Percentiles rank a stretch among this genome's conserved stretches.
Conservation (phyloP, 352 stramenopile species). For the Globisporangium middletonii region DNA sequence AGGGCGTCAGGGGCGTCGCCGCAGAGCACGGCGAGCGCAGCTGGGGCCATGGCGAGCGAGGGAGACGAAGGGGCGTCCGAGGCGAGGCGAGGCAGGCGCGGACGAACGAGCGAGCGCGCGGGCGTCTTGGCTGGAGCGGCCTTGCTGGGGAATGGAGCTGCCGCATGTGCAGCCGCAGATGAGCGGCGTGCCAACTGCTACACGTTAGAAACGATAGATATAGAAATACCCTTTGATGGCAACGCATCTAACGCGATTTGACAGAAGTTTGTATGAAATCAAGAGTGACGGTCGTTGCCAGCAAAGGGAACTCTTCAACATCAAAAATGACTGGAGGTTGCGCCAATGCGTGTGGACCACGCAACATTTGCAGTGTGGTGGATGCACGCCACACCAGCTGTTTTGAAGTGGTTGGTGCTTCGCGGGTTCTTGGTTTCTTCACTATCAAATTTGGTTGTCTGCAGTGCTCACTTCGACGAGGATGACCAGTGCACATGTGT, state of each 20-base stretch:
- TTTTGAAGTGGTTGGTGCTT: no score
- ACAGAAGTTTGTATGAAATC: not conserved
- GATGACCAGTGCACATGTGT: no score
- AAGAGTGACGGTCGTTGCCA: slow-evolving; percentile 8
- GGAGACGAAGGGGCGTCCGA: not conserved
- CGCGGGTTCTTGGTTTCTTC: no score
- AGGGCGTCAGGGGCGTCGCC: slow-evolving; percentile 37
- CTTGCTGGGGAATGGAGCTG: slow-evolving; percentile 1
- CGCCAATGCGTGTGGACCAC: not conserved
- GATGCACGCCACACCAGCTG: no score
- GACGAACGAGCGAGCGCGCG: not conserved
- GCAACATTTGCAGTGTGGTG: no score
- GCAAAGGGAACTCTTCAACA: slow-evolving; percentile 13
- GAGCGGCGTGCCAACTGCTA: slow-evolving; percentile 10
- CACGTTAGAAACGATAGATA: slow-evolving; percentile 18
- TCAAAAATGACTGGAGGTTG: slow-evolving; percentile 12
- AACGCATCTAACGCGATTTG: not conserved
- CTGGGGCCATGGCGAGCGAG: slow-evolving; percentile 20
- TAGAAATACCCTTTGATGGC: slow-evolving; percentile 4
- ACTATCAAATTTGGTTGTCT: no score
- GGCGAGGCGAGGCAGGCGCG: not conserved
- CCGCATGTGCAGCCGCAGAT: not conserved
- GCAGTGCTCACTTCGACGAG: no score
- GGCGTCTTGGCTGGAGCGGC: slow-evolving; percentile 10
- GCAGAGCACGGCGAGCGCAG: slow-evolving; percentile 68